Conservation (phyloP, 2,329 filamentous ascomycete genomes). For the Aspergillus melleus region DNA sequence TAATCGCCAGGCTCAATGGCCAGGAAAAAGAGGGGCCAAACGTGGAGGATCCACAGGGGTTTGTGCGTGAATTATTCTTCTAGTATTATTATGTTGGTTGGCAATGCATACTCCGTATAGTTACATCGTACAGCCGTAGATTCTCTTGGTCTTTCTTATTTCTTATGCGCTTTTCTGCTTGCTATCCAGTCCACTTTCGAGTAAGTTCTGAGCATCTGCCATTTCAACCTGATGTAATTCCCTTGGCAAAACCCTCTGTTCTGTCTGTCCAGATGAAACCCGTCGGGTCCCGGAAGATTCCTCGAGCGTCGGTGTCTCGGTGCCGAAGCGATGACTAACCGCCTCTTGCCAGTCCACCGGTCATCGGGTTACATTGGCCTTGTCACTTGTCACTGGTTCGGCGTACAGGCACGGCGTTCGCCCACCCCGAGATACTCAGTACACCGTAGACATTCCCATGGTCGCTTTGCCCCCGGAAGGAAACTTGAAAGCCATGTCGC, state of each 20-base stretch:
- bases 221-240: no score
- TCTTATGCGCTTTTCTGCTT: no score
- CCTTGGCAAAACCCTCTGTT: no score
- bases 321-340: conserved; percentile 6
- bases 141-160: no score
- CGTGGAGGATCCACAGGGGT: conserved; percentile 12
- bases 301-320: not conserved
- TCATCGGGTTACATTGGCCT: conserved; percentile 10
- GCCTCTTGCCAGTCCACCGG: not conserved
- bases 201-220: no score
- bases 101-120: no score
- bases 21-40: conserved; percentile 5
- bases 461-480: not conserved
- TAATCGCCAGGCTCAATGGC: conserved; percentile 1
- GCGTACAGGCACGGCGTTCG: no score
- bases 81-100: not conserved
- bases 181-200: no score
- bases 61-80: conserved; percentile 12
- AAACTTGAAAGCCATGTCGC: not conserved
- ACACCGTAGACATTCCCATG: not conserved
- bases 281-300: not conserved
- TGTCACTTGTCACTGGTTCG: no score
- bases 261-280: no score
- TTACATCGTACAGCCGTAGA: no score
- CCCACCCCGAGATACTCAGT: not conserved